Base-by-base conservation (phyloP, 345 rosid genomes). In the Citrus mangshanensis region DNA sequence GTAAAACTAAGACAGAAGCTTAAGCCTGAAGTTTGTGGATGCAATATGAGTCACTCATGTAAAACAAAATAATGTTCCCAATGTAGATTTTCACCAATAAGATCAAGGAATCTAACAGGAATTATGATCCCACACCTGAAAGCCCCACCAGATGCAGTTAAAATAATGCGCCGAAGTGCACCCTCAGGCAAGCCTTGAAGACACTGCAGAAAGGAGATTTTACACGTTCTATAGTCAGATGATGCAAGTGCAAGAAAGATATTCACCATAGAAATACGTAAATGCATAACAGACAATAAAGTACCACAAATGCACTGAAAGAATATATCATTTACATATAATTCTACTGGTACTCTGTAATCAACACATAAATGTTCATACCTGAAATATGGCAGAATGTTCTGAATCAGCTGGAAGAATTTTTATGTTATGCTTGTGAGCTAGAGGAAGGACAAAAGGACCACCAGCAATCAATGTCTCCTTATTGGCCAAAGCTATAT, bases 381-480 rank as follows among this genome's bases (percentile, higher is more conserved):
- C 98, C 98, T 96, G 99, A 84, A 96, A 96, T 84, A 96, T 94
- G 51, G 99, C 98, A 79, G 98, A 96, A 87, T 96, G 99, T 81
- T 96, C 99, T 6, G 99, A 96, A 91, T 96, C 99, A 76, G 99
- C 97, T 1, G 98, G 98, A 84, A 96, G 98, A 83, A 96, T 96
- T 81, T 96, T 96, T 30, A 96, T 93, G 12, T 91, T 93, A 85
- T 93, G 88, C 79, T 93, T 93, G 51, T 87, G 94, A 67, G 98
- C 97, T 8, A 96, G 97, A 75, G 98, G 99, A 49, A 96, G 99
- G 81, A 96, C 94, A 83, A 93, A 96, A 56, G 98, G 99, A 73
- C 98, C 98, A 58, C 98, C 99, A 46, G 99, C 98, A 37, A 94
- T 96, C 72, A 96, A 84, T 37, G 99, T 96, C 86, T 96, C 99